Evolutionary conservation across 2,329 filamentous ascomycete genomes (phyloP).

Genomic region (Penicillium verrucosum): DNA sequence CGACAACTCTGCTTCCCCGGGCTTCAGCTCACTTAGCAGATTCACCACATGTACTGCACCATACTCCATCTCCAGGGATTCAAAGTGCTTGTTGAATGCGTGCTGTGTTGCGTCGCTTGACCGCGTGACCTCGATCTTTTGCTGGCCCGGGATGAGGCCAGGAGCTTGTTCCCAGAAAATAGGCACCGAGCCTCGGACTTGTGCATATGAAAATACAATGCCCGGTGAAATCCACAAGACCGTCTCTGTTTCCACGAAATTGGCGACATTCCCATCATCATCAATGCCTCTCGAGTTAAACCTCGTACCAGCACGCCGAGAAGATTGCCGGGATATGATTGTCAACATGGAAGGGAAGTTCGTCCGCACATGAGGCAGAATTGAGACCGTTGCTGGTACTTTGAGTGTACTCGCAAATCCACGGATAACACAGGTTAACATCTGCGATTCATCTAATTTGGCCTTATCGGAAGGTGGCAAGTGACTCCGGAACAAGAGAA

Average conservation of each 20-base stretch:
- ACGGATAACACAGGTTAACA: slow-evolving; percentile 88
- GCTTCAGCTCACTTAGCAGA: slow-evolving; percentile 84
- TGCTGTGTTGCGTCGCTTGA: slow-evolving; percentile 88
- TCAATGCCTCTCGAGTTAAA: slow-evolving; percentile 98
- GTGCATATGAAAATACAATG: slow-evolving; percentile 87
- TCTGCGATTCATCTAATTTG: slow-evolving; percentile 78
- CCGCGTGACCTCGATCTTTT: slow-evolving; percentile 88
- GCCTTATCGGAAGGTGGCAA: slow-evolving; percentile 71
- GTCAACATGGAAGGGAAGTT: slow-evolving; percentile 81
- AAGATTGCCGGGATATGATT: slow-evolving; percentile 87
- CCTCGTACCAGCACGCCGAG: slow-evolving; percentile 82
- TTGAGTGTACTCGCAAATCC: slow-evolving; percentile 87
- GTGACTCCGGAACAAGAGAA: slow-evolving; percentile 83
- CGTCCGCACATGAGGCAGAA: slow-evolving; percentile 62
- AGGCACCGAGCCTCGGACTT: slow-evolving; percentile 88
- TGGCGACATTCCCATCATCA: slow-evolving; percentile 94
- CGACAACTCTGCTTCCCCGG: slow-evolving; percentile 79
- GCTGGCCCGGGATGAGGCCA: slow-evolving; percentile 82
- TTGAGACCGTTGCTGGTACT: slow-evolving; percentile 72
- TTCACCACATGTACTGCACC: slow-evolving; percentile 92
- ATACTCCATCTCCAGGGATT: slow-evolving; percentile 78
- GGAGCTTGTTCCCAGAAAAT: slow-evolving; percentile 96
- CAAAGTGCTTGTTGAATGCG: slow-evolving; percentile 93
- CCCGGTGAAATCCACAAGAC: slow-evolving; percentile 77
- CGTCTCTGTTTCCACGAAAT: slow-evolving; percentile 98